These are phyloP conservation scores for Solanum habrochaites DNA, from an alignment of 257 asterid genomes.

Conservation along the genomic window DNA sequence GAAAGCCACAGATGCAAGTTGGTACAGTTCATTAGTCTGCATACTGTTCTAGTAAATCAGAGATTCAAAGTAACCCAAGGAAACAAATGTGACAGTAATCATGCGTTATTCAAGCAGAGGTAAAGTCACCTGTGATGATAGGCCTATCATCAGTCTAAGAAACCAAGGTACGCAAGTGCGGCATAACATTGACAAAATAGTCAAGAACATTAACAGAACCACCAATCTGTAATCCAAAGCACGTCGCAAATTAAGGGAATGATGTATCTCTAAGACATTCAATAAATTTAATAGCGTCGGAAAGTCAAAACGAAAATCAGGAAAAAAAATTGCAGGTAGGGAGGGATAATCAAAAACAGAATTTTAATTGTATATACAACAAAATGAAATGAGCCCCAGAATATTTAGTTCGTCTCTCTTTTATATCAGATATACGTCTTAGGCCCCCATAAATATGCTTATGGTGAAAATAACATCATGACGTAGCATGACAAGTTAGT, in stretches of 20 bases:
- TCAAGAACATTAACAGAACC: slow-evolving; percentile 40
- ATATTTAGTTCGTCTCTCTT: not conserved
- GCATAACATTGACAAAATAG: slow-evolving; percentile 36
- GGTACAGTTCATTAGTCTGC: slow-evolving; percentile 89
- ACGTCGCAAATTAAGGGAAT: slow-evolving; percentile 1
- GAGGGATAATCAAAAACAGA: not conserved
- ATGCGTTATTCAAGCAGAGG: slow-evolving; percentile 11
- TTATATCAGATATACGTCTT: not conserved
- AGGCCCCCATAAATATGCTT: not conserved
- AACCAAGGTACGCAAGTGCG: slow-evolving; percentile 65
- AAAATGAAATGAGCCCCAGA: not conserved
- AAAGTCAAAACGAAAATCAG: not conserved
- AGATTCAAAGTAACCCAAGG: slow-evolving; percentile 14
- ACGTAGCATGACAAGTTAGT: not conserved
- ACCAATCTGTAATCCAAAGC: slow-evolving; percentile 42
- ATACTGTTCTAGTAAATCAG: slow-evolving; percentile 14
- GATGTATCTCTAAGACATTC: slow-evolving; percentile 3
- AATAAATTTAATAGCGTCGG: not conserved
- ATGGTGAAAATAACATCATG: not conserved
- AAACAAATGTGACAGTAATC: not conserved
- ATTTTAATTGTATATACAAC: not conserved
- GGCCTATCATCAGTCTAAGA: slow-evolving; percentile 69
- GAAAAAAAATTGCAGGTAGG: not conserved
- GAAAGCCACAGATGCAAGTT: slow-evolving; percentile 76
- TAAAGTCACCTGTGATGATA: slow-evolving; percentile 62